These are phyloP conservation scores for Ministeria vibrans DNA, from an alignment of 78 protist species.

Conservation along the genomic window DNA sequence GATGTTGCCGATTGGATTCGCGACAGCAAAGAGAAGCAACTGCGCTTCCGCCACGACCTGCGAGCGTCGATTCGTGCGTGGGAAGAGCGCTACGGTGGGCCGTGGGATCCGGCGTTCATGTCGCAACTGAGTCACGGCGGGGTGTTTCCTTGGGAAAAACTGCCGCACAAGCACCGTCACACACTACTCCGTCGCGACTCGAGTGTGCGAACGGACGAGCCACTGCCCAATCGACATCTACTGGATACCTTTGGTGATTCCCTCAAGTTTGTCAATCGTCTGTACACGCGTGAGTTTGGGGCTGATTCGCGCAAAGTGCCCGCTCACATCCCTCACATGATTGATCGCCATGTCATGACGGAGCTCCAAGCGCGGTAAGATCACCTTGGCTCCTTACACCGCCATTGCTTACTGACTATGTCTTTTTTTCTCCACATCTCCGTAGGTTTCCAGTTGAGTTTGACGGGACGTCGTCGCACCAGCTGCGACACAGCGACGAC, in stretches of 20 bases:
- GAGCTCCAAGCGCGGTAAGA: constrained; percentile 53
- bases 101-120: too few relatives aligned
- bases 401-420: background rate
- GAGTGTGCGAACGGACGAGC: too few relatives aligned
- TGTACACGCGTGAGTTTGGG: constrained; percentile 63
- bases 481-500: constrained; percentile 57
- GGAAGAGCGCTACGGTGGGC: too few relatives aligned
- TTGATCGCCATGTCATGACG: constrained; percentile 64
- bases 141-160: too few relatives aligned
- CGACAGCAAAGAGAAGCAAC: background rate
- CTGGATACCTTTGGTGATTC: constrained; percentile 52
- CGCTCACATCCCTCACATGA: constrained; percentile 94
- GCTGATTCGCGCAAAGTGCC: constrained; percentile 71
- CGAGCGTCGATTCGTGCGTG: too few relatives aligned
- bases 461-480: constrained; percentile 69
- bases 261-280: constrained; percentile 56
- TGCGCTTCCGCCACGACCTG: background rate
- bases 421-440: background rate
- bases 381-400: background rate
- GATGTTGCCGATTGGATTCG: background rate
- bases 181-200: too few relatives aligned
- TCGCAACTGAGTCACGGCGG: too few relatives aligned
- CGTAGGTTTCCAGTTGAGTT: constrained; percentile 63
- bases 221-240: constrained; percentile 14
- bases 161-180: too few relatives aligned